These are phyloP conservation scores for Saccharomycopsis oosterbeekiorum DNA, from an alignment of 805 yeast genomes.

Conservation along the genomic window DNA sequence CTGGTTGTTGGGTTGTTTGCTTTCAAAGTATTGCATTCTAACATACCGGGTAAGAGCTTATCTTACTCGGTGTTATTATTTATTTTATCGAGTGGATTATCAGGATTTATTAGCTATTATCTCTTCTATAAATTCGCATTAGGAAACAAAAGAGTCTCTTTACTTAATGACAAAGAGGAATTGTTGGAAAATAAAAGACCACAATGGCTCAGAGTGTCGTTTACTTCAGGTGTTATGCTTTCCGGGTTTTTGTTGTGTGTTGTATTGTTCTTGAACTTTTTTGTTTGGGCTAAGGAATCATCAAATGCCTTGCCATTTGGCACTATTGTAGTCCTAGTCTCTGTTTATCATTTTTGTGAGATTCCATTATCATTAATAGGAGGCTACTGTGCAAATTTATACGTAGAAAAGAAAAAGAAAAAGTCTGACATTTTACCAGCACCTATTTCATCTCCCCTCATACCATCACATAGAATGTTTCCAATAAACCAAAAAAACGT, in stretches of 20 bases:
- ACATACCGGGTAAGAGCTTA: conserved; percentile 57
- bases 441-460: conserved; percentile 26
- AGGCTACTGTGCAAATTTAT: conserved; percentile 42
- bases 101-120: conserved; percentile 64
- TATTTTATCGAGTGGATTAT: conserved; percentile 59
- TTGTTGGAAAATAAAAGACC: not conserved
- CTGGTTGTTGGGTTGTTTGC: conserved; percentile 53
- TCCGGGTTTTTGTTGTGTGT: conserved; percentile 40
- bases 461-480: not conserved
- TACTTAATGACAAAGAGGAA: not conserved
- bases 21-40: conserved; percentile 50
- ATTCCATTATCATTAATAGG: conserved; percentile 70
- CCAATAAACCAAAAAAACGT: not conserved
- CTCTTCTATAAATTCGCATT: conserved; percentile 44
- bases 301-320: conserved; percentile 73
- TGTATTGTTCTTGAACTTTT: conserved; percentile 48
- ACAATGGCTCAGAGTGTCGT: conserved; percentile 23
- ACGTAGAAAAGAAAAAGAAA: not conserved
- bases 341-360: conserved; percentile 53
- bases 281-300: conserved; percentile 70
- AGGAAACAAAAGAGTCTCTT: not conserved
- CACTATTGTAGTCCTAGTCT: conserved; percentile 51
- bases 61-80: conserved; percentile 51
- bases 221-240: conserved; percentile 39
- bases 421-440: conserved; percentile 18